These are phyloP conservation scores for Macadamia tetraphylla DNA, from an alignment of 164 flowering plant species.

Conservation along the genomic window DNA sequence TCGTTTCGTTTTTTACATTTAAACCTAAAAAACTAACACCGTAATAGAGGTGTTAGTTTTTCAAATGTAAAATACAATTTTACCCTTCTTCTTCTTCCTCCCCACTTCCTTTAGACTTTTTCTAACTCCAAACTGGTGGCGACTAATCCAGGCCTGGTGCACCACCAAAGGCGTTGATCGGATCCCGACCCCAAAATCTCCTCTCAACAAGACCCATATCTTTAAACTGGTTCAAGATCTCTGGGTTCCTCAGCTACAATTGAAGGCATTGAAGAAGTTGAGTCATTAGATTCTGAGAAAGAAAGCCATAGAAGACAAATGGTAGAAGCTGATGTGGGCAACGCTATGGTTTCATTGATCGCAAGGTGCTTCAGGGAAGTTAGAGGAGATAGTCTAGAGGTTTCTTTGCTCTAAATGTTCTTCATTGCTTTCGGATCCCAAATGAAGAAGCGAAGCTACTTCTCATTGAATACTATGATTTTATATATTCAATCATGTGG, in stretches of 20 bases:
- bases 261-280: slow-evolving; percentile 24
- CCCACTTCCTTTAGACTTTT: too few species aligned
- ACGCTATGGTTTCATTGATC: slow-evolving; percentile 23
- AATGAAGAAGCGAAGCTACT: slow-evolving; percentile 8
- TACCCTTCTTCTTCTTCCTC: too few species aligned
- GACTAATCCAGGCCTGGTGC: slow-evolving; percentile 63
- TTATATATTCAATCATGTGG: slow-evolving; percentile 41
- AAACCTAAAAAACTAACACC: too few species aligned
- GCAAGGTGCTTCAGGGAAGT: slow-evolving; percentile 13
- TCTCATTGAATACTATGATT: slow-evolving; percentile 5
- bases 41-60: slow-evolving; percentile 3
- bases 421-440: slow-evolving; percentile 16
- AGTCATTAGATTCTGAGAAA: slow-evolving; percentile 22
- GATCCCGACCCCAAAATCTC: slow-evolving; percentile 40
- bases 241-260: slow-evolving; percentile 16
- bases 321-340: slow-evolving; percentile 40
- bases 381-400: slow-evolving; percentile 23
- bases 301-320: slow-evolving; percentile 33
- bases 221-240: too few species aligned
- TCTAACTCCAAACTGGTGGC: slow-evolving; percentile 56
- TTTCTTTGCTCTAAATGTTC: slow-evolving; percentile 32
- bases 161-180: slow-evolving; percentile 30
- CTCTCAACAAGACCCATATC: too few species aligned
- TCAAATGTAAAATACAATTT: too few species aligned
- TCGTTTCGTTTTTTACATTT: too few species aligned